A percentile compares a stretch with the other conserved stretches of the same genome.
Conservation (phyloP, 1,284 basidiomycete species). For the Pseudozyma pruni region DNA sequence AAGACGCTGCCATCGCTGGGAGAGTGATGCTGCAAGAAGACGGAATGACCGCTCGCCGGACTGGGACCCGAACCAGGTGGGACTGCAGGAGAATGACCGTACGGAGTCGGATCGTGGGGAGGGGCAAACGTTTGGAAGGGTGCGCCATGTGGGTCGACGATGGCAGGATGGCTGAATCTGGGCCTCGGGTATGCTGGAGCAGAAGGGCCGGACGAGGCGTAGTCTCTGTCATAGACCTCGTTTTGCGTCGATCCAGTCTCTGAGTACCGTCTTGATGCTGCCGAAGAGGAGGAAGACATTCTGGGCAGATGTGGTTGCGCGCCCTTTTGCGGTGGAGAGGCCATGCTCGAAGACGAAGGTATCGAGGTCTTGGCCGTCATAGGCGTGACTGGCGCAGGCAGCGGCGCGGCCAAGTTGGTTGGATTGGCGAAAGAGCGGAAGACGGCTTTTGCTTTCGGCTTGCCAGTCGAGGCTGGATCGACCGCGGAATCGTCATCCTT, state of each 20-base stretch:
- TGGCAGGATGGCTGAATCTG: constrained; percentile 17
- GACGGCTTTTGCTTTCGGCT: constrained; percentile 56
- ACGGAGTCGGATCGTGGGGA: constrained; percentile 34
- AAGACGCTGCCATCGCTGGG: constrained; percentile 36
- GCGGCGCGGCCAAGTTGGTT: constrained; percentile 53
- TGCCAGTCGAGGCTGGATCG: background rate
- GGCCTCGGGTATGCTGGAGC: constrained; percentile 5
- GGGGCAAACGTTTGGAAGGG: constrained; percentile 18
- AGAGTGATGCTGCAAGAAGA: constrained; percentile 43
- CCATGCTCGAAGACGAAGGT: constrained; percentile 13
- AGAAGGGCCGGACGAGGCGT: constrained; percentile 1
- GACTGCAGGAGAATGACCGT: constrained; percentile 20
- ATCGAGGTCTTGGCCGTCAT: constrained; percentile 7
- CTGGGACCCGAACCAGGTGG: constrained; percentile 6
- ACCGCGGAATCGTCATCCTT: constrained; percentile 4
- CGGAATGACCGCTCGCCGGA: constrained; percentile 10
- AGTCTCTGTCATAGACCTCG: constrained; percentile 17
- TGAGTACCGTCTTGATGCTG: constrained; percentile 24
- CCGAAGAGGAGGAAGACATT: constrained; percentile 21
- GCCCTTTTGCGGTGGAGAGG: constrained; percentile 19
- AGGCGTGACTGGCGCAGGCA: constrained; percentile 22
- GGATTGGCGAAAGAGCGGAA: constrained; percentile 60
- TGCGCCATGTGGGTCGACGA: constrained; percentile 2
- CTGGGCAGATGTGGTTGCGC: constrained; percentile 7
- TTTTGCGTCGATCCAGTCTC: constrained; percentile 21